Conservation (phyloP, 257 asterid genomes). For the Rubia yunnanensis region DNA sequence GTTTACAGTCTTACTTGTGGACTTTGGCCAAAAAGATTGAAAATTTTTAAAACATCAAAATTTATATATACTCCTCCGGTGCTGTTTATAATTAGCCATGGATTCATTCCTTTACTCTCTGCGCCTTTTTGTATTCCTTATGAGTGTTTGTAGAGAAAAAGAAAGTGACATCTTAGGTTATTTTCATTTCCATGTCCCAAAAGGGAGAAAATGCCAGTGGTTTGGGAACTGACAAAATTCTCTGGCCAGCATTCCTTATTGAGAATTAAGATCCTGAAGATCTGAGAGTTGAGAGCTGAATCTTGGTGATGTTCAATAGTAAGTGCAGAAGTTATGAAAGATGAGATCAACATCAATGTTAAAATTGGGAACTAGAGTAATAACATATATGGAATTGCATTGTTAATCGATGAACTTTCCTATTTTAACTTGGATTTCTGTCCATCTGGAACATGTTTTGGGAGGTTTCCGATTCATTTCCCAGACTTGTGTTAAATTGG, state of each 20-base stretch:
- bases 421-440: not conserved
- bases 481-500: not conserved
- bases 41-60: not conserved
- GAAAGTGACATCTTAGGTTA: not conserved
- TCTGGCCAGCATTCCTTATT: not conserved
- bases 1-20: not conserved
- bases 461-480: not conserved
- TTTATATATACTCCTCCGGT: not conserved
- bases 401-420: not conserved
- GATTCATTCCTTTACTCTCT: not conserved
- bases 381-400: not conserved
- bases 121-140: not conserved
- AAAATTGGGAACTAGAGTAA: not conserved
- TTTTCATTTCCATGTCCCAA: not conserved
- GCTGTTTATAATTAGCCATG: not conserved
- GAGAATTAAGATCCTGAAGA: not conserved
- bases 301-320: not conserved
- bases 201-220: not conserved
- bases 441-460: not conserved
- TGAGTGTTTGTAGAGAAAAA: not conserved
- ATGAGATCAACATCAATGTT: not conserved
- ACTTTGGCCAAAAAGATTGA: not conserved
- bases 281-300: not conserved
- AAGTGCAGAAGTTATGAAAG: not conserved
- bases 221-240: not conserved